Base-by-base conservation (phyloP, 2,329 filamentous ascomycete species). In the Cytospora piceicola region DNA sequence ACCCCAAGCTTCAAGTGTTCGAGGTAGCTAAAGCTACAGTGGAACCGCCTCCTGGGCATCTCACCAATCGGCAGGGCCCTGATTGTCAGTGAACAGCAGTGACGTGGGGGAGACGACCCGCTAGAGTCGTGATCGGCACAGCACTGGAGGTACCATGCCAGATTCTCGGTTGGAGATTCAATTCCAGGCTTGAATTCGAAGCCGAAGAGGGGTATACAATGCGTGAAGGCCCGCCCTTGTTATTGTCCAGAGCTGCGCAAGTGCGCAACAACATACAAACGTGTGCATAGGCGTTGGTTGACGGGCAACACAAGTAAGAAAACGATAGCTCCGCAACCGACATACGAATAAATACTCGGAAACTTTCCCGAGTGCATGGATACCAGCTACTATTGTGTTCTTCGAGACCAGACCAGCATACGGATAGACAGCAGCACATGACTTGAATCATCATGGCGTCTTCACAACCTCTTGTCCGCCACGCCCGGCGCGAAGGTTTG, bases 401-500 rank as follows among this genome's bases (percentile, higher is more conserved):
- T 9, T 34, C 32, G 12, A 14, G 2, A 8, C 2, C 32, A 34
- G 32, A 8, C 9, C 32, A 34, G 32, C 32, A 32, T 14, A 8
- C 3, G 11, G 17, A 30, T 30, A n/a, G n/a, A n/a, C 12, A 29
- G 20, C 9, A 9, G 24, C 29, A 29, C 39, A 57, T 27, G 17
- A 20, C 4, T 39, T n/a, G 6, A 9, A 49, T 63, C 59, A 29
- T 29, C 36, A 80, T 80, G 77, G 68, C 77, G 17, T 58, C 73
- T 4, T 51, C 69, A 55, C 63, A 72, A 39, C 74, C 75, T 46
- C 76, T 71, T 29, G 81, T 90, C 71, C 83, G 85, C 61, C 83
- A 88, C 68, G 88, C 88, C 9, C 83, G 81, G 29, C 83, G 83
- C 27, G 80, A 88, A 81, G 88, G 88, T 88, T 71, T 30, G 72